Percentiles rank a stretch among this genome's conserved stretches.
These are phyloP conservation scores for Neodidymelliopsis sp. DNA, from an alignment of 2,329 filamentous ascomycete genomes.

Conservation along the genomic window DNA sequence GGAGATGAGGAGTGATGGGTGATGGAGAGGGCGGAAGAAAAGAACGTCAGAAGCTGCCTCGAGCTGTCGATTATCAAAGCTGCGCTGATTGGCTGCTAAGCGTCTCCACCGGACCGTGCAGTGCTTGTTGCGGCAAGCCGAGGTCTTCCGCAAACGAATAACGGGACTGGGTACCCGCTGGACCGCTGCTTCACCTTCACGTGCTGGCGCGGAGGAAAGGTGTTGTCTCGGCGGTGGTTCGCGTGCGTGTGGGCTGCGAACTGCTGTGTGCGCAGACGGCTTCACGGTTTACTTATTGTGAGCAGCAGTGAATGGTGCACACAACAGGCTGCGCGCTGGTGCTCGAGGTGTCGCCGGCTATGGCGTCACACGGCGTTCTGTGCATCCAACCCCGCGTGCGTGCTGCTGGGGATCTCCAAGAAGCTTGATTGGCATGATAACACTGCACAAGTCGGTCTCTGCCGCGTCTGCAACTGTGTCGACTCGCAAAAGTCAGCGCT, in stretches of 20 bases:
- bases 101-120: constrained; percentile 18
- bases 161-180: constrained; percentile 10
- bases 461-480: constrained; percentile 29
- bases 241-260: neutral
- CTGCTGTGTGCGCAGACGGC: neutral
- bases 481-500: constrained; percentile 20
- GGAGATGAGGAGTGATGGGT: constrained; percentile 45
- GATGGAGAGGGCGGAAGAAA: constrained; percentile 43
- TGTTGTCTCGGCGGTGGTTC: constrained; percentile 3
- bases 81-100: constrained; percentile 42
- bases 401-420: constrained; percentile 1
- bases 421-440: constrained; percentile 23
- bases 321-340: too few species aligned
- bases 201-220: constrained; percentile 25
- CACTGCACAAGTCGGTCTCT: constrained; percentile 7
- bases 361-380: constrained; percentile 12
- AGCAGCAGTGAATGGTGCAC: neutral
- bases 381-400: constrained; percentile 8
- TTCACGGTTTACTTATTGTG: neutral
- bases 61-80: constrained; percentile 35
- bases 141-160: constrained; percentile 25
- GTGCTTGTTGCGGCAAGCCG: constrained; percentile 36
- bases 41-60: constrained; percentile 47
- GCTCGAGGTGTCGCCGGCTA: neutral
- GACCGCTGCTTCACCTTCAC: constrained; percentile 40